Percentiles rank a stretch among this genome's conserved stretches.
Evolutionary conservation across 805 yeast species (phyloP).

Genomic region (Isabelozyma gotoi): DNA sequence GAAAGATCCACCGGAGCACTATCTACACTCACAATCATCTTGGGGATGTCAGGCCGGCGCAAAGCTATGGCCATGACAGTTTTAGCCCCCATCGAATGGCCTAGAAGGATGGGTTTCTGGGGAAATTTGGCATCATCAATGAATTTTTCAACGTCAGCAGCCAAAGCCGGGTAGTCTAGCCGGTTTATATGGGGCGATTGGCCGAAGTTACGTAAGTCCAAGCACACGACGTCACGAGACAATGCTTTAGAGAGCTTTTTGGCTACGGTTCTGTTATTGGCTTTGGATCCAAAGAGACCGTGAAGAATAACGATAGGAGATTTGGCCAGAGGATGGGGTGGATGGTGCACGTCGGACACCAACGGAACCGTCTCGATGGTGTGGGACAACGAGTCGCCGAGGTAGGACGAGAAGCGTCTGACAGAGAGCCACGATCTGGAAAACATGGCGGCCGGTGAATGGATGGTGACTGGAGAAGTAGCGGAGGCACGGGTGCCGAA

Average conservation of each 20-base stretch:
- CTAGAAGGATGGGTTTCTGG: conserved; percentile 60
- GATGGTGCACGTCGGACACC: conserved; percentile 49
- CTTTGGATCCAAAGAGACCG: conserved; percentile 83
- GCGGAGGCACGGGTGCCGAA: too few relatives aligned
- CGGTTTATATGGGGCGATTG: conserved; percentile 74
- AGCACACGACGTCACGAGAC: conserved; percentile 59
- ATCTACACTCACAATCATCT: conserved; percentile 74
- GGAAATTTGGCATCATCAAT: conserved; percentile 44
- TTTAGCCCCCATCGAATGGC: conserved; percentile 94
- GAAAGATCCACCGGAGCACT: conserved; percentile 80
- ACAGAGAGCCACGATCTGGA: not conserved
- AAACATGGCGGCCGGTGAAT: not conserved
- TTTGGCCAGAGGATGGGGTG: conserved; percentile 16
- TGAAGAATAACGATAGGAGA: conserved; percentile 79
- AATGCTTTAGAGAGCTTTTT: conserved; percentile 49
- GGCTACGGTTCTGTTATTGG: conserved; percentile 82
- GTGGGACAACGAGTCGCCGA: conserved; percentile 32
- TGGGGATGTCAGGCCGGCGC: conserved; percentile 59
- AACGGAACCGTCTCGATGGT: conserved; percentile 53
- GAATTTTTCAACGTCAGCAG: conserved; percentile 82
- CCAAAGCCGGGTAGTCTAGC: conserved; percentile 77
- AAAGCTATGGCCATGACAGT: conserved; percentile 85
- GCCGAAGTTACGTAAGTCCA: conserved; percentile 91
- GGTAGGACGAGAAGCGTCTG: conserved; percentile 10
- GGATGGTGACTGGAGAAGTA: not conserved